A percentile compares a stretch with the other conserved stretches of the same genome.
phyloP scores from a whole-genome alignment of 352 stramenopile genomes.

The Paralagenidium karlingii region DNA sequence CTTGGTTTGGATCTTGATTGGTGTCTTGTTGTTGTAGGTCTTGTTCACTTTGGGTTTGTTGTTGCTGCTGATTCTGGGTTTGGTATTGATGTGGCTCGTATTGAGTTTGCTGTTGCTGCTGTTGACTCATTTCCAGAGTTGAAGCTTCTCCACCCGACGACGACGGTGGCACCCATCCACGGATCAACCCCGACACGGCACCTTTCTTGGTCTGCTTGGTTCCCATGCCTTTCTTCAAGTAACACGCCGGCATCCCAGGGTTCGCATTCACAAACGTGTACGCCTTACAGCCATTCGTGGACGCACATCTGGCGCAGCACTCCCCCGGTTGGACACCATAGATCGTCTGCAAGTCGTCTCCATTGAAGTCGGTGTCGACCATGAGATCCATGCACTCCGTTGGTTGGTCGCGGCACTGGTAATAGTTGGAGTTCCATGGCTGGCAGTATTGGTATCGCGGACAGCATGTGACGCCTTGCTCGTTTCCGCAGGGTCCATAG shows the following conservation, averaged over 20 bases:
- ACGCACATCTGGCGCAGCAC: conserved; percentile 27
- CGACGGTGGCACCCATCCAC: too few species aligned
- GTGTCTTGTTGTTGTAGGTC: too few species aligned
- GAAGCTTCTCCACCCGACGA: too few species aligned
- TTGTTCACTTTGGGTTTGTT: too few species aligned
- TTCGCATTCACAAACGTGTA: conserved; percentile 41
- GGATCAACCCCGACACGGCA: conserved; percentile 23
- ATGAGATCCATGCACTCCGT: conserved; percentile 18
- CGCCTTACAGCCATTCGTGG: conserved; percentile 20
- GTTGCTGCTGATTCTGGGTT: too few species aligned
- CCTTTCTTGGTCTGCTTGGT: conserved; percentile 17
- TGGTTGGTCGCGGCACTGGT: conserved; percentile 19
- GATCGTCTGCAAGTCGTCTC: conserved; percentile 22
- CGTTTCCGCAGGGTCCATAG: conserved; percentile 20
- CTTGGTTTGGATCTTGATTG: too few species aligned
- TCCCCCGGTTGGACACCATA: conserved; percentile 13
- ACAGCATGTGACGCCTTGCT: conserved; percentile 18
- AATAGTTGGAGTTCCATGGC: conserved; percentile 16
- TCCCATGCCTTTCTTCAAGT: conserved; percentile 16
- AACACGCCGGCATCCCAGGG: conserved; percentile 12
- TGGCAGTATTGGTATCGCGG: conserved; percentile 21
- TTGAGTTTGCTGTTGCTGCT: too few species aligned
- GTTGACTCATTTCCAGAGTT: too few species aligned
- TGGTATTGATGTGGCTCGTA: too few species aligned
- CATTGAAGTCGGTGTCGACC: conserved; percentile 28